Evolutionary conservation across 208 protist genomes (phyloP).

Genomic region (Crithidia brevicula): DNA sequence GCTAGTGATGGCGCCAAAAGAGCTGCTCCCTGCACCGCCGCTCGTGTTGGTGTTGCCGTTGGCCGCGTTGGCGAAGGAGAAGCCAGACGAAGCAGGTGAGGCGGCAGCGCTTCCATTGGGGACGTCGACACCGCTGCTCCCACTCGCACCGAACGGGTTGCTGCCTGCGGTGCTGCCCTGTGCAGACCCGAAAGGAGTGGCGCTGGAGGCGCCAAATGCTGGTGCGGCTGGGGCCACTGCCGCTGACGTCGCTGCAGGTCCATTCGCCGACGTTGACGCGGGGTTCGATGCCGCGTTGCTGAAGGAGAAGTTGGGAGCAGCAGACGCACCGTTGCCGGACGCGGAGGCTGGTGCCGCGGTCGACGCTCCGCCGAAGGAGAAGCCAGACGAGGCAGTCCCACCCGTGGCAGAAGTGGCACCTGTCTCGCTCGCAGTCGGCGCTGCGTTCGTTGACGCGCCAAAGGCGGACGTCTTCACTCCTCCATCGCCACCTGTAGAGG

Average conservation of each 20-base stretch:
- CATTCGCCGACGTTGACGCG: no score
- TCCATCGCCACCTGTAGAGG: neutral
- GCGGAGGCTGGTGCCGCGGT: neutral
- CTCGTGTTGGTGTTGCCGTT: neutral
- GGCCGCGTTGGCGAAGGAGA: neutral
- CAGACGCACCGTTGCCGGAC: neutral
- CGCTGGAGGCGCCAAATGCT: neutral
- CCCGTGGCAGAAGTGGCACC: neutral
- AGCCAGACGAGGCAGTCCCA: neutral
- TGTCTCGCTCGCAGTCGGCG: neutral
- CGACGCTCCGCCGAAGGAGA: slow-evolving; percentile 2
- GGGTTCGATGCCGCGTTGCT: neutral
- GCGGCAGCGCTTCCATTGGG: neutral
- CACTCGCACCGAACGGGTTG: neutral
- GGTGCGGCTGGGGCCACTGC: neutral
- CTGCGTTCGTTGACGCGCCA: neutral
- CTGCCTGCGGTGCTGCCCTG: neutral
- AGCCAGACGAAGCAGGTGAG: neutral
- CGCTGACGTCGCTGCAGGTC: no score
- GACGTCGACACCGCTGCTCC: neutral
- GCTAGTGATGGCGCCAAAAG: no score
- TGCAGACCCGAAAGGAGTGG: neutral
- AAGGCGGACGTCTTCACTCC: neutral
- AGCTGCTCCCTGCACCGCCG: no score
- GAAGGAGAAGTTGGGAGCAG: neutral